These are phyloP conservation scores for Alternaria triticimaculans DNA, from an alignment of 2,329 filamentous ascomycete species.

Conservation along the genomic window DNA sequence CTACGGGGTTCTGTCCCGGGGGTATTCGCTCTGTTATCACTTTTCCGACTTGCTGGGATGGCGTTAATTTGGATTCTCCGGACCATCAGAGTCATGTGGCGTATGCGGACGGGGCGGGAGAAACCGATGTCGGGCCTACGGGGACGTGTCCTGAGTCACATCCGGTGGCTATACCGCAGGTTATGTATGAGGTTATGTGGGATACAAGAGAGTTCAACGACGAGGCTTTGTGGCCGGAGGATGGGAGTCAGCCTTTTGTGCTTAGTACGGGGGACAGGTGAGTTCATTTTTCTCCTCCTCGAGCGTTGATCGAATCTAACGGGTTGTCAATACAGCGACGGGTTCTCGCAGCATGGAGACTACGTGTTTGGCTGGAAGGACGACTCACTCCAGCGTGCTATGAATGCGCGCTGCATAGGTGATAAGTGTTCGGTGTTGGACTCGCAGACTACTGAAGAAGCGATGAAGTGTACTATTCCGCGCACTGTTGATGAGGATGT, in stretches of 20 bases:
- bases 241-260: slow-evolving; percentile 35
- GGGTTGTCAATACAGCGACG: slow-evolving; percentile 14
- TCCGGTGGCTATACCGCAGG: slow-evolving; percentile 37
- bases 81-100: slow-evolving; percentile 69
- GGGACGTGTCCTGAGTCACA: slow-evolving; percentile 34
- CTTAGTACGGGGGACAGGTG: slow-evolving; percentile 37
- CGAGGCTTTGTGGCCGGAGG: slow-evolving; percentile 22
- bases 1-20: slow-evolving; percentile 56
- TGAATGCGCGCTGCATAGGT: slow-evolving; percentile 34
- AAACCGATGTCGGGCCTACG: slow-evolving; percentile 35
- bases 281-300: slow-evolving; percentile 4
- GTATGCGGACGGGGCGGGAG: slow-evolving; percentile 48
- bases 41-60: slow-evolving; percentile 78
- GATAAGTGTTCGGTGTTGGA: slow-evolving; percentile 30
- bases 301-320: background rate
- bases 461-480: slow-evolving; percentile 33
- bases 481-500: slow-evolving; percentile 29
- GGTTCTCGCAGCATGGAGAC: slow-evolving; percentile 37
- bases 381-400: slow-evolving; percentile 37
- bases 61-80: slow-evolving; percentile 61
- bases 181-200: slow-evolving; percentile 43
- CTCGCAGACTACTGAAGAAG: slow-evolving; percentile 29
- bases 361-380: slow-evolving; percentile 43
- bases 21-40: slow-evolving; percentile 69
- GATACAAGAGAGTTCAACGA: slow-evolving; percentile 33